Percentiles rank a stretch among this genome's conserved stretches.
phyloP scores from a whole-genome alignment of 140 eudicot genomes.

The Anethum foeniculum region DNA sequence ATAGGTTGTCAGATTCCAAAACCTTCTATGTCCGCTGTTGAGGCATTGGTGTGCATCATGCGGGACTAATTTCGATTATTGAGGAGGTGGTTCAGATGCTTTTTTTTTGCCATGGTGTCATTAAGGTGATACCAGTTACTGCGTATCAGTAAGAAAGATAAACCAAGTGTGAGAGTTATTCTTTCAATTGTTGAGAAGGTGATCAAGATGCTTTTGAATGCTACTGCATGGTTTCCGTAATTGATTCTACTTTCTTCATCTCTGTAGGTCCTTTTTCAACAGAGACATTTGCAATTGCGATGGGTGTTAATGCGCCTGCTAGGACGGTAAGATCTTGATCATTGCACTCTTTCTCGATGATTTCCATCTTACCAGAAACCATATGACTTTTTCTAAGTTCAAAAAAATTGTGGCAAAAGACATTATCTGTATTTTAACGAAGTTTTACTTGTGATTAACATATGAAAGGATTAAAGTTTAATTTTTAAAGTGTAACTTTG shows the following conservation, averaged over 20 bases:
- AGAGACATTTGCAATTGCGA: constrained; percentile 91
- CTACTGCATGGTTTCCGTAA: not conserved
- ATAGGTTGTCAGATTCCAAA: constrained; percentile 87
- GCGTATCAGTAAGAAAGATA: not conserved
- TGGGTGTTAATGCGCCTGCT: constrained; percentile 99
- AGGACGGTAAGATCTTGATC: constrained; percentile 66
- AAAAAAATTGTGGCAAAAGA: not conserved
- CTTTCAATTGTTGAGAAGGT: not conserved
- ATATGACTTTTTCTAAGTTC: not conserved
- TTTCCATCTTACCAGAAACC: not conserved
- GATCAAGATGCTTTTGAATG: not conserved
- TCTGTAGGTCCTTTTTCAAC: constrained; percentile 74
- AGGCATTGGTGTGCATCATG: constrained; percentile 97
- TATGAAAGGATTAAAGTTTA: not conserved
- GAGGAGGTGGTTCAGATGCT: constrained; percentile 99
- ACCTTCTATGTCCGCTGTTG: constrained; percentile 47
- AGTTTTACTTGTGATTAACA: not conserved
- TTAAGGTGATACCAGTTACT: constrained; percentile 46
- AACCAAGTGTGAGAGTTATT: not conserved
- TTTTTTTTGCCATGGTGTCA: constrained; percentile 72
- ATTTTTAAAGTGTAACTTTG: not conserved
- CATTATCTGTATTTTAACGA: not conserved
- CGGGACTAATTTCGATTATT: constrained; percentile 89
- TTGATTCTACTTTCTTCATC: not conserved
- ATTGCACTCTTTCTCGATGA: not conserved